Conservation (phyloP, 2,329 filamentous ascomycete genomes). For the Thielaviopsis punctulata region DNA sequence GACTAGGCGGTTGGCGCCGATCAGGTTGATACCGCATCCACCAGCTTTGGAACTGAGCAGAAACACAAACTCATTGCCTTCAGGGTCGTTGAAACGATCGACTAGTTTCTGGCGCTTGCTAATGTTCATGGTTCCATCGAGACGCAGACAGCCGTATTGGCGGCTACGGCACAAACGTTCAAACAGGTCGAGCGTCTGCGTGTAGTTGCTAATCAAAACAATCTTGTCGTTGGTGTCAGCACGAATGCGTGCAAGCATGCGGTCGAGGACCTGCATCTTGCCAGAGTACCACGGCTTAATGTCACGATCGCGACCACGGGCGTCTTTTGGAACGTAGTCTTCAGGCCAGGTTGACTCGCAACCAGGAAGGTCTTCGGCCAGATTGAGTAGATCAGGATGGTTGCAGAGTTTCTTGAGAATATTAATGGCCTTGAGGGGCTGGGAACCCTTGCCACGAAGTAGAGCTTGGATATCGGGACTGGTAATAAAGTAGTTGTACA, state of each 20-base stretch:
- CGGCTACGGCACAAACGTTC: conserved; percentile 75
- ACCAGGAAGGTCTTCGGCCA: conserved; percentile 70
- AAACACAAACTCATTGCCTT: conserved; percentile 82
- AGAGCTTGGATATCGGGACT: conserved; percentile 89
- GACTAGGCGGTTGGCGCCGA: conserved; percentile 84
- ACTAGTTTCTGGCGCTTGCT: conserved; percentile 94
- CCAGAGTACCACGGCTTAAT: conserved; percentile 92
- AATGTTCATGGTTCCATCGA: conserved; percentile 96
- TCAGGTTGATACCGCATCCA: conserved; percentile 88
- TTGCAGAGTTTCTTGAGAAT: conserved; percentile 98
- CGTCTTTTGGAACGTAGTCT: conserved; percentile 77
- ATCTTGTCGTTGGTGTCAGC: conserved; percentile 98
- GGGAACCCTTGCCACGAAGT: conserved; percentile 81
- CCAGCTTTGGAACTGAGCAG: conserved; percentile 93
- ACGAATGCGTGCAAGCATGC: conserved; percentile 90
- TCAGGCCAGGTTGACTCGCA: conserved; percentile 67
- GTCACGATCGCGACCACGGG: conserved; percentile 76
- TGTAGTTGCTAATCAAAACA: conserved; percentile 97
- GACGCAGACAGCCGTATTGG: conserved; percentile 67
- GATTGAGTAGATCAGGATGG: conserved; percentile 79
- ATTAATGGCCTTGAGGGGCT: conserved; percentile 90
- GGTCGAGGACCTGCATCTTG: conserved; percentile 95
- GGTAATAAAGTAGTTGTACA: conserved; percentile 95
- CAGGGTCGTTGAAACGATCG: conserved; percentile 90
- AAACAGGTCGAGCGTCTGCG: conserved; percentile 86